Conservation (phyloP, 345 rosid species). For the Syzygium oleosum region DNA sequence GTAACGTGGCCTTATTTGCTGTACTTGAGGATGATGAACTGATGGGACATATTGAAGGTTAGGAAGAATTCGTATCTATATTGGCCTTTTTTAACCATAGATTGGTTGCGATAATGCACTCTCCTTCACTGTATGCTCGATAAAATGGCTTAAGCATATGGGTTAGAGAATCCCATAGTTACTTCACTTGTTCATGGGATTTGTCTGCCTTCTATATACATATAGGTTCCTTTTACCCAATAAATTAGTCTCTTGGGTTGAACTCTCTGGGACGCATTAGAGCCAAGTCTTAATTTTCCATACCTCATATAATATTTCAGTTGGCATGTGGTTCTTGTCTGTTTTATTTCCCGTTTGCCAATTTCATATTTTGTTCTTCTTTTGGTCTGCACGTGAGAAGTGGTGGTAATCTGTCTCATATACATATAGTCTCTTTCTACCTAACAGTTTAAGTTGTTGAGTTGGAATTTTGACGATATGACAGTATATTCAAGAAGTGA, state of each 20-base stretch:
- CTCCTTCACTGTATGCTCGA: neutral
- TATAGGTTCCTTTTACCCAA: neutral
- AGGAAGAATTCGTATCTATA: neutral
- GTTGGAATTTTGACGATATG: neutral
- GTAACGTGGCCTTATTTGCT: neutral
- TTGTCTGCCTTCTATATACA: neutral
- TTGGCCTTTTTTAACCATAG: neutral
- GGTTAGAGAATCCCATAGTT: neutral
- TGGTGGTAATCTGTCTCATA: neutral
- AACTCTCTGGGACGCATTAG: neutral
- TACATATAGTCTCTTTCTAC: neutral
- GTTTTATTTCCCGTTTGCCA: neutral
- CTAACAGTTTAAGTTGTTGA: rapidly evolving
- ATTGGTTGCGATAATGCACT: neutral
- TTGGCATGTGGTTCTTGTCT: neutral
- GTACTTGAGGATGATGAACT: neutral
- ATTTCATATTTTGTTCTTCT: neutral
- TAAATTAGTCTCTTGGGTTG: neutral
- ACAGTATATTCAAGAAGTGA: neutral
- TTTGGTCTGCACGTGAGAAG: neutral
- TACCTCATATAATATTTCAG: neutral
- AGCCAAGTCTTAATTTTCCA: neutral
- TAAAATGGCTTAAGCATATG: neutral
- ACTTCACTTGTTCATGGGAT: neutral
- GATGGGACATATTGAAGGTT: neutral